These are phyloP conservation scores for Daldinia eschscholtzii DNA, from an alignment of 2,329 filamentous ascomycete genomes.

Conservation along the genomic window DNA sequence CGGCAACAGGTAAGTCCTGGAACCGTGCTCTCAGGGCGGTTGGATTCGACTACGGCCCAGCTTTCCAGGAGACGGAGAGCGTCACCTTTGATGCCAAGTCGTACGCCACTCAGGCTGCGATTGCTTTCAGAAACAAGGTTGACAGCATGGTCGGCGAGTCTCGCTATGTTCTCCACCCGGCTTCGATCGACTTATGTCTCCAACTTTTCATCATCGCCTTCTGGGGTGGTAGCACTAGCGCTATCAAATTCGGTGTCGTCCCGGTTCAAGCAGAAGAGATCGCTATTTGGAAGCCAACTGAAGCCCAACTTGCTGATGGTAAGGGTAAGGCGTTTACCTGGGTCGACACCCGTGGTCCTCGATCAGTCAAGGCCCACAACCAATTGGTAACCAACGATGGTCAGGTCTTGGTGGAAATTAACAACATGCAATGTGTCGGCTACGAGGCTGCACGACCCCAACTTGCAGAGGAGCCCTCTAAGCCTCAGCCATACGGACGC, in stretches of 20 bases:
- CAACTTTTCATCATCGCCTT: constrained; percentile 54
- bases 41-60: constrained; percentile 57
- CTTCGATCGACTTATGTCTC: constrained; percentile 55
- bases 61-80: constrained; percentile 54
- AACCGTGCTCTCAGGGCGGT: constrained; percentile 53
- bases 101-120: constrained; percentile 49
- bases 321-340: constrained; percentile 41
- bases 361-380: constrained; percentile 41
- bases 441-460: constrained; percentile 47
- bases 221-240: constrained; percentile 47
- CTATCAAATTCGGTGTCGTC: constrained; percentile 51
- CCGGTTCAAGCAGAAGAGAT: constrained; percentile 44
- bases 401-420: constrained; percentile 42
- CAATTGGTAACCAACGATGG: constrained; percentile 34
- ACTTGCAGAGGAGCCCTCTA: constrained; percentile 14
- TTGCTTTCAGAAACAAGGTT: constrained; percentile 36
- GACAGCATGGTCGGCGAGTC: constrained; percentile 52
- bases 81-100: constrained; percentile 48
- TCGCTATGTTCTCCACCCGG: constrained; percentile 56
- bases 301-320: constrained; percentile 10
- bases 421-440: constrained; percentile 39
- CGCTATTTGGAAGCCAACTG: constrained; percentile 16
- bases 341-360: constrained; percentile 39
- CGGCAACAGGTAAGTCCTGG: constrained; percentile 49
- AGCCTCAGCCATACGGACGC: constrained; percentile 28